phyloP scores from a whole-genome alignment of 2,329 filamentous ascomycete genomes.

The Thermomyces lanuginosus region DNA sequence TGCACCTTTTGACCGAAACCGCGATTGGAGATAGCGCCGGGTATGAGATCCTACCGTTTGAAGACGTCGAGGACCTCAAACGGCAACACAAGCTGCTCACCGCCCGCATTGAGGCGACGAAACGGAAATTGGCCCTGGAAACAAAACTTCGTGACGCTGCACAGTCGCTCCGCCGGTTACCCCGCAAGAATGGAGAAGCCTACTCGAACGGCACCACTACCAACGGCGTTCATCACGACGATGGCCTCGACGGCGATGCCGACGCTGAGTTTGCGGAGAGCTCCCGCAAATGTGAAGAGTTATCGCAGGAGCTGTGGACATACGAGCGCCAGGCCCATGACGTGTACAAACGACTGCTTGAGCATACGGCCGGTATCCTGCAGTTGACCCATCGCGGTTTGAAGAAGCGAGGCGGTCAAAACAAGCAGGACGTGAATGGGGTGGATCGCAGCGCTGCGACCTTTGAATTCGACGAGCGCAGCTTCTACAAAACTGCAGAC shows the following conservation, averaged over 20 bases:
- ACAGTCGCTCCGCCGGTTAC: constrained; percentile 66
- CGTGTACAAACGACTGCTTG: constrained; percentile 58
- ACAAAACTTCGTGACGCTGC: constrained; percentile 90
- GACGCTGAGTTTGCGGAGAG: constrained; percentile 60
- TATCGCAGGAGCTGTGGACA: constrained; percentile 63
- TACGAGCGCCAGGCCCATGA: constrained; percentile 63
- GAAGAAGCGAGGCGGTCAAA: constrained; percentile 30
- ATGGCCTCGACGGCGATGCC: constrained; percentile 39
- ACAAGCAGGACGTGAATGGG: constrained; percentile 29
- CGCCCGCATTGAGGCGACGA: constrained; percentile 64
- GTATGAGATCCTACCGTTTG: constrained; percentile 73
- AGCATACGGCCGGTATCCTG: constrained; percentile 84
- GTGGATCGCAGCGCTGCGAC: constrained; percentile 34
- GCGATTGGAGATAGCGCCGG: constrained; percentile 74
- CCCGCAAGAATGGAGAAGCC: constrained; percentile 44
- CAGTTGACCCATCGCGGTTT: constrained; percentile 72
- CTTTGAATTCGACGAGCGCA: constrained; percentile 62
- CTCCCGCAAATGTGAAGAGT: constrained; percentile 68
- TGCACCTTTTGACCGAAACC: constrained; percentile 86
- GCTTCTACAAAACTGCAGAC: constrained; percentile 54
- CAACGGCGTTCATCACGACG: constrained; percentile 37
- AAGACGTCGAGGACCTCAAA: constrained; percentile 83
- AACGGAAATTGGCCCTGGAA: constrained; percentile 72
- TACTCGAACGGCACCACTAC: constrained; percentile 29
- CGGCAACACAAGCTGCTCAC: constrained; percentile 60